phyloP scores from a whole-genome alignment of 768 basidiomycete species.

The Leccinellum rugosiceps region DNA sequence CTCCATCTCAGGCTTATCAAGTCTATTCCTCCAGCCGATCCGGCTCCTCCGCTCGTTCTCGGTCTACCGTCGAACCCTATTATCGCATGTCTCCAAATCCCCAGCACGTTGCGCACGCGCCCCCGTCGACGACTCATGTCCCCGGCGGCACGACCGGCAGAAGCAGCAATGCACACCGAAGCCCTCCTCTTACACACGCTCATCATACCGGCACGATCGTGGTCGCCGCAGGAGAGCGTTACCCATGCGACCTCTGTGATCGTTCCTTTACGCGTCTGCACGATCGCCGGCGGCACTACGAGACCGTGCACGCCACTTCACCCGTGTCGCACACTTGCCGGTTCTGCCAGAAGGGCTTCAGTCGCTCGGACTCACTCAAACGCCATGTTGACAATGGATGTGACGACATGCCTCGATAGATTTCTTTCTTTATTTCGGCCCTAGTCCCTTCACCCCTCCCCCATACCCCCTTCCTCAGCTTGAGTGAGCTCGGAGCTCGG shows the following conservation, averaged over 20 bases:
- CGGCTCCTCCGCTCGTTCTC: conserved; percentile 25
- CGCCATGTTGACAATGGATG: conserved; percentile 81
- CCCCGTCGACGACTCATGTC: conserved; percentile 12
- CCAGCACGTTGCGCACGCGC: conserved; percentile 27
- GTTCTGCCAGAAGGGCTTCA: conserved; percentile 75
- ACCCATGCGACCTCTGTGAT: conserved; percentile 69
- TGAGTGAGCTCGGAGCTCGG: conserved; percentile 12
- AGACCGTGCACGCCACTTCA: conserved; percentile 66
- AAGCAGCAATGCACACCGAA: conserved; percentile 8
- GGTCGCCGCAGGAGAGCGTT: conserved; percentile 50
- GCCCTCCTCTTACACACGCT: background rate
- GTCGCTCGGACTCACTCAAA: conserved; percentile 76
- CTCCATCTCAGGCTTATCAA: conserved; percentile 43
- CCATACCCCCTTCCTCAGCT: background rate
- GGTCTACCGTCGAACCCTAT: conserved; percentile 36
- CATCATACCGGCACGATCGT: conserved; percentile 14
- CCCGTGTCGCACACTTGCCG: conserved; percentile 68
- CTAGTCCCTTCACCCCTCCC: background rate
- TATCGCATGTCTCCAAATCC: conserved; percentile 40
- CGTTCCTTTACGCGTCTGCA: conserved; percentile 79
- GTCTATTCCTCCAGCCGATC: conserved; percentile 32
- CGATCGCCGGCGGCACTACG: conserved; percentile 78
- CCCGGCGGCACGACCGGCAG: conserved; percentile 12
- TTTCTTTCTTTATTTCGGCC: background rate
- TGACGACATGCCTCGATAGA: conserved; percentile 53